Percentiles rank a stretch among this genome's conserved stretches.
These are phyloP conservation scores for Aspergillus heteromorphus DNA, from an alignment of 495 filamentous ascomycete genomes.

Conservation along the genomic window DNA sequence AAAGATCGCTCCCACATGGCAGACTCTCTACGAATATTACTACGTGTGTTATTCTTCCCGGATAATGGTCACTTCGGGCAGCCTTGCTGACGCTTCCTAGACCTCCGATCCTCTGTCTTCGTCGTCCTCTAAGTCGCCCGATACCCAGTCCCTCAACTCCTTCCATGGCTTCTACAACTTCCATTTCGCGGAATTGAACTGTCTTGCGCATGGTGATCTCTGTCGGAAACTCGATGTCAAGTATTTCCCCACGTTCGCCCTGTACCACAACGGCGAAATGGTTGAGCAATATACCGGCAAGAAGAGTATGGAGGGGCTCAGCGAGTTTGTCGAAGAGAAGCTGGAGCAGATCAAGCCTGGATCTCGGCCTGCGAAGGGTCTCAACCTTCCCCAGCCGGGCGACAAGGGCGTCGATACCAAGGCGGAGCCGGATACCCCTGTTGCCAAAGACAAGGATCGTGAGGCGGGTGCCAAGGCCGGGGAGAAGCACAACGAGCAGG, in stretches of 20 bases:
- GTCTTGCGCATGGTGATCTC: constrained; percentile 68
- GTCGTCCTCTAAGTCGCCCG: constrained; percentile 36
- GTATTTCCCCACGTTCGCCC: constrained; percentile 66
- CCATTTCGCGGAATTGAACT: constrained; percentile 81
- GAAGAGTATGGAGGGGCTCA: constrained; percentile 56
- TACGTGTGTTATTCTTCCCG: constrained; percentile 45
- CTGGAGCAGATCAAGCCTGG: constrained; percentile 76
- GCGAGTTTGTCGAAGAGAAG: constrained; percentile 65
- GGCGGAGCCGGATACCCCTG: constrained; percentile 40
- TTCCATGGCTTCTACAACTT: constrained; percentile 80
- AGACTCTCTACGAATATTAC: constrained; percentile 94
- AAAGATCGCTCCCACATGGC: constrained; percentile 75
- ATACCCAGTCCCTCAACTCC: constrained; percentile 50
- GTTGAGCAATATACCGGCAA: constrained; percentile 55
- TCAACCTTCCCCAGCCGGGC: constrained; percentile 57
- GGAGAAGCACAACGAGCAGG: constrained; percentile 42
- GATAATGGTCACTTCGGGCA: not conserved
- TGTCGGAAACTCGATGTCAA: constrained; percentile 61
- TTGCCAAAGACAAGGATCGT: constrained; percentile 46
- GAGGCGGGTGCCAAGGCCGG: constrained; percentile 39
- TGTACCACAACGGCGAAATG: constrained; percentile 76
- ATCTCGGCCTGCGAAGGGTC: constrained; percentile 59
- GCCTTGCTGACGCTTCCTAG: constrained; percentile 26
- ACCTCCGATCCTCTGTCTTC: constrained; percentile 68
- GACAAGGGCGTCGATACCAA: constrained; percentile 43